Base-by-base conservation (phyloP, 1,139 yeast species). In the Citeromyces siamensis region DNA sequence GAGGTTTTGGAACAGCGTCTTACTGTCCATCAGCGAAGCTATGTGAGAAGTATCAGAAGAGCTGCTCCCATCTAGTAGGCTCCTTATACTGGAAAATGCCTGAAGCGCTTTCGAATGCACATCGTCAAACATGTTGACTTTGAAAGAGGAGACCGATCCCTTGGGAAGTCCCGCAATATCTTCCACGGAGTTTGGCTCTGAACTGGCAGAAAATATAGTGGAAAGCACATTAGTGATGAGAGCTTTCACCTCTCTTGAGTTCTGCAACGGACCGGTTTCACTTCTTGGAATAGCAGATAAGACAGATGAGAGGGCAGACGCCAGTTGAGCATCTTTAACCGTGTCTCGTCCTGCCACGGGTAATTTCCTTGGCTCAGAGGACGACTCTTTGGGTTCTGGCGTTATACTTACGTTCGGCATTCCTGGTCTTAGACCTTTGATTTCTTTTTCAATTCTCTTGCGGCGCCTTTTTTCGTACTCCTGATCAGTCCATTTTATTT, bases 401-500 rank as follows among this genome's bases (percentile, higher is more conserved):
- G 10, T 23, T 5, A 8, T 23, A 5, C 14, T 5, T 14, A 23
- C 13, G 8, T 14, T 23, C 10, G 28, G 13, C 5, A 23, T 23
- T 5, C 28, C 28, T 4, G 28, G 28, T 23, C 28, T 23, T n/a
- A 23, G 13, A 5, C 28, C 28, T 23, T 35, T 33, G 8, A 29
- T 23, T 12, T 48, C 50, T 36, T 51, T 43, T n/a, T 36, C 62
- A 31, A 75, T 47, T 41, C 94, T 62, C 51, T 75, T 75, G 41
- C 68, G 69, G 47, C 73, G 70, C 32, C 95, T 65, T 45, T 64
- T 69, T 34, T 65, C 68, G 51, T 82, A 84, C 53, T 85, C 95
- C 5, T 63, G 63, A 34, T 78, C 81, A 16, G 84, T 68, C 96
- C 97, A 88, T 35, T 68, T 62, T n/a, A 59, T 53, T 47, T 73